These are phyloP conservation scores for Coemansia sp. DNA, from an alignment of 192 early-diverging fungal genomes.

Conservation along the genomic window DNA sequence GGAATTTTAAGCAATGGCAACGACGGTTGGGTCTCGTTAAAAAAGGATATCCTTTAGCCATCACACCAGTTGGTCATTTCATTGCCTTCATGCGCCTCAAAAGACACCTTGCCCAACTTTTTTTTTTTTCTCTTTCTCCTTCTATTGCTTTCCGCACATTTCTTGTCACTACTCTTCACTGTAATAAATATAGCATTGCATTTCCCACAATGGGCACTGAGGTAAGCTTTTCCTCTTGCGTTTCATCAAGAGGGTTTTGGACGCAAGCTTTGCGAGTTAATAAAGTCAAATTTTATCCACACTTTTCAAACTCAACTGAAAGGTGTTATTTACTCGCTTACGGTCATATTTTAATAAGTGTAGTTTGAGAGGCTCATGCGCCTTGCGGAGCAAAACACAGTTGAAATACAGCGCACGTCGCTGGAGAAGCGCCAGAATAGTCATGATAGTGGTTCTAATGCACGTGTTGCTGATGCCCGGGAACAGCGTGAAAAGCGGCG, in stretches of 20 bases:
- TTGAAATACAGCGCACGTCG: conserved; percentile 39
- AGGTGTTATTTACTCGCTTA: background rate
- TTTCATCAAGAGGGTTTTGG: background rate
- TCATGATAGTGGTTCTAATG: background rate
- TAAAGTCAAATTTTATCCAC: background rate
- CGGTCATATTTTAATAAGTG: background rate
- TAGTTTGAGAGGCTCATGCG: conserved; percentile 54
- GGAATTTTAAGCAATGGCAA: background rate
- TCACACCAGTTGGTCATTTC: background rate
- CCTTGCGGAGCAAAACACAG: conserved; percentile 47
- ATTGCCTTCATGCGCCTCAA: background rate
- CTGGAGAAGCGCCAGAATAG: conserved; percentile 24
- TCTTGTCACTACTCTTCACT: background rate
- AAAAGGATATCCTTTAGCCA: background rate
- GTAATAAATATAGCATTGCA: background rate
- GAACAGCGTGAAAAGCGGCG: conserved; percentile 34
- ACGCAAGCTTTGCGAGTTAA: background rate
- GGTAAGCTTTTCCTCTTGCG: conserved; percentile 11
- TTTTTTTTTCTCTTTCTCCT: background rate
- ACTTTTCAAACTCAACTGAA: background rate
- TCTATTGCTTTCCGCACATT: background rate
- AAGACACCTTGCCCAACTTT: conserved; percentile 1
- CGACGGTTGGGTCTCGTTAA: background rate
- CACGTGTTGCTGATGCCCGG: conserved; percentile 1
- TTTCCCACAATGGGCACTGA: conserved; percentile 29